Base-by-base conservation (phyloP, 2,329 filamentous ascomycete genomes). In the Aschersonia sp. region DNA sequence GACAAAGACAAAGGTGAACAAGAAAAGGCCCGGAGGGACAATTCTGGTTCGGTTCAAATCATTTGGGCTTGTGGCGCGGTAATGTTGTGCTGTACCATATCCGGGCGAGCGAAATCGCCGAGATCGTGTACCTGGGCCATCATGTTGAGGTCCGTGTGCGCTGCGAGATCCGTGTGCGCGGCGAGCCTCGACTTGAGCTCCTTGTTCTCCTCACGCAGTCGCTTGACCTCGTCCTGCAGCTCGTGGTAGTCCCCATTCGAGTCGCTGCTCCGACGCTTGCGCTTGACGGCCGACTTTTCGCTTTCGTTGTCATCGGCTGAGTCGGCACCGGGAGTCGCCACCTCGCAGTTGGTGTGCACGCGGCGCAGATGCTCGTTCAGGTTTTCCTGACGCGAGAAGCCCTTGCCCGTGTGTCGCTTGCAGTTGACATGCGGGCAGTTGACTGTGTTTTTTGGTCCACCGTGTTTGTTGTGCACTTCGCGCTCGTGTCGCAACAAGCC, bases 381-480 rank as follows among this genome's bases (percentile, higher is more conserved):
- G 57, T 97, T 97, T 66, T 97, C 90, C 59, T 89, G 85, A 45
- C 90, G 80, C 7, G 89, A 94, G 63, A 97, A 97, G 29, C 88
- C 88, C 58, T 87, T 86, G 52, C 87, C 89, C 0, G 79, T 81
- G 58, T 88, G 86, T 39, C 90, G 83, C 62, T 95, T 95, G 74
- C 90, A 97, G 60, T 87, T 87, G 39, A 72, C 65, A 58, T 90
- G 84, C 0, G 88, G 88, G 58, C 90, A 97, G 69, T 87, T 85
- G 47, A 94, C 75, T 3, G 84, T 82, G 52, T 94, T 88, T 62
- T 89, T 88, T 8, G 88, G 87, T 2, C 87, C 88, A 48, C 87
- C 86, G 57, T 94, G 84, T 66, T 90, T 87, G 63, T 82, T 81
- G 64, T 97, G 90, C 1, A 97, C 90, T 65, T 97, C 90, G 52